phyloP scores from a whole-genome alignment of 257 asterid genomes.

The Salvia splendens region DNA sequence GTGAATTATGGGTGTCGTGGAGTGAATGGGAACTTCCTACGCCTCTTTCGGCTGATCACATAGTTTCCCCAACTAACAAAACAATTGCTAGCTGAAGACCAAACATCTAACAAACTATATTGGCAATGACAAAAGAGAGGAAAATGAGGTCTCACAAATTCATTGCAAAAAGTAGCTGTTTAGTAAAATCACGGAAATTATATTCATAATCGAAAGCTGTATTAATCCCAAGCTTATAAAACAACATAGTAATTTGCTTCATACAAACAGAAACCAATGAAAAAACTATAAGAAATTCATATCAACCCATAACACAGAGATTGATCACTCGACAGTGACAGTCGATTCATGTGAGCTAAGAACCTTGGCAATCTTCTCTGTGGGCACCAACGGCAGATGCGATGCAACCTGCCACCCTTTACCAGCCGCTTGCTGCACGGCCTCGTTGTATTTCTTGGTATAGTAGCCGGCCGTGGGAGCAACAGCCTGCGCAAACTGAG shows the following conservation, averaged over 20 bases:
- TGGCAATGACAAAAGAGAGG: neutral
- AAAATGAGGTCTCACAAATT: constrained; percentile 2
- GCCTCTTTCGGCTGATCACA: constrained; percentile 78
- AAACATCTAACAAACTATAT: constrained; percentile 4
- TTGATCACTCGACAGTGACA: neutral
- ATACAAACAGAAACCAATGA: neutral
- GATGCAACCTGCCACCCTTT: constrained; percentile 74
- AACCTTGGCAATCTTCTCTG: constrained; percentile 66
- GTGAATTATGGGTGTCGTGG: too few species aligned
- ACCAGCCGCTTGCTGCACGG: constrained; percentile 61
- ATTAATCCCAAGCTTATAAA: too few species aligned
- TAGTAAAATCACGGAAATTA: too few species aligned
- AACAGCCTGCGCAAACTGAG: constrained; percentile 67
- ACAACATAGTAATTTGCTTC: neutral
- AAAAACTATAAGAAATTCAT: neutral
- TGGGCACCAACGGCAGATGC: constrained; percentile 80
- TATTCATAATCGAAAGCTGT: too few species aligned
- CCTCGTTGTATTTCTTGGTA: constrained; percentile 66
- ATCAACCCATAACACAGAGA: too few species aligned
- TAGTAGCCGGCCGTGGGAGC: constrained; percentile 72
- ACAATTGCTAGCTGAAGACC: constrained; percentile 27
- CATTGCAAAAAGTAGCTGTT: neutral
- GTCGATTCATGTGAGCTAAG: constrained; percentile 28
- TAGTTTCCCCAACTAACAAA: constrained; percentile 83
- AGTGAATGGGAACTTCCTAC: constrained; percentile 59